Percentiles rank a stretch among this genome's conserved stretches.
These are phyloP conservation scores for Thraustochytrium sp. DNA, from an alignment of 352 stramenopile species.

Conservation along the genomic window DNA sequence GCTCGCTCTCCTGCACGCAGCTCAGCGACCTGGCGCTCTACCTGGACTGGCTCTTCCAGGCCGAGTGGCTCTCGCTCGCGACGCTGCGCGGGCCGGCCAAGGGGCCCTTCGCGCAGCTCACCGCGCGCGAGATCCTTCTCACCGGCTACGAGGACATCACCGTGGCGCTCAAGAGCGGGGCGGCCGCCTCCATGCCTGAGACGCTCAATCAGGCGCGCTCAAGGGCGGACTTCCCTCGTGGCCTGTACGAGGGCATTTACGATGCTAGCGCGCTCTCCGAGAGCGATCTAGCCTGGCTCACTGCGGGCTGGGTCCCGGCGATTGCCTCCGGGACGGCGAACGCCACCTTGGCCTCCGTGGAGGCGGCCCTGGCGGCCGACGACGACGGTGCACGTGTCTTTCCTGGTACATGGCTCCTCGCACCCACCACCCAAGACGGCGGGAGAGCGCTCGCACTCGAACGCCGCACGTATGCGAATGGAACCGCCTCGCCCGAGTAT, in stretches of 20 bases:
- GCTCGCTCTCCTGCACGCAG: neutral
- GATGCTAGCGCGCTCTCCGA: neutral
- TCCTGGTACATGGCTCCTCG: neutral
- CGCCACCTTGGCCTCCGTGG: neutral
- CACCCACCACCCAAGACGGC: neutral
- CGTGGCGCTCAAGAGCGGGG: neutral
- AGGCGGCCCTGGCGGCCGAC: neutral
- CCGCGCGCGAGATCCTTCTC: constrained; percentile 11
- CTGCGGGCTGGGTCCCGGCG: neutral
- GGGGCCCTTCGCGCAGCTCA: neutral
- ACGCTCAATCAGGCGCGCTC: neutral
- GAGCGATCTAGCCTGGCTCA: constrained; percentile 17
- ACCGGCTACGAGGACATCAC: constrained; percentile 23
- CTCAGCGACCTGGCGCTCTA: constrained; percentile 35
- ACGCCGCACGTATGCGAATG: neutral
- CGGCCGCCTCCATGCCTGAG: neutral
- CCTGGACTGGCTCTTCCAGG: constrained; percentile 14
- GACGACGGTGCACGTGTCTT: neutral
- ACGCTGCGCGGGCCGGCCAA: neutral
- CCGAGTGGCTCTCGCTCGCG: neutral
- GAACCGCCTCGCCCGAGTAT: neutral
- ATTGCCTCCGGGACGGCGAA: neutral
- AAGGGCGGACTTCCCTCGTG: neutral
- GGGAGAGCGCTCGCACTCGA: neutral
- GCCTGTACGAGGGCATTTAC: neutral